Base-by-base conservation (phyloP, 192 early-diverging fungal species). In the Backusella macrospora region DNA sequence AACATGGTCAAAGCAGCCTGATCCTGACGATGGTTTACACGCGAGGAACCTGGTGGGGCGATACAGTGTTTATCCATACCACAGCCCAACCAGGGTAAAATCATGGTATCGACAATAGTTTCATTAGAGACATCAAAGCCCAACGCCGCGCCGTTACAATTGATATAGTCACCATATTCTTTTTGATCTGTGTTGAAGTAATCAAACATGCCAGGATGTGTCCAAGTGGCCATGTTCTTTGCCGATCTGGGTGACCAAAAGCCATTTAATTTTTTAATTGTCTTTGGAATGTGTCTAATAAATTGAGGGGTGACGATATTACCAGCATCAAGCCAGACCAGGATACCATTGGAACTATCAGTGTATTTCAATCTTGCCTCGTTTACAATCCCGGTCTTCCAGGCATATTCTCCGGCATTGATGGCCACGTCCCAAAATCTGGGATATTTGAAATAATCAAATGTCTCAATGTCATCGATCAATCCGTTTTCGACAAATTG, bases 341-440 rank as follows among this genome's bases (percentile, higher is more conserved):
- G 16, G 6, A 84, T 64, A 10, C 86, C 86, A n/a, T 64, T 45
- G 37, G 65, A 44, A 6, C 15, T 16, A 37, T 52, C 23, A 3
- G 71, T 59, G 62, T 83, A 80, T 44, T 83, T 76, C 21, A 81
- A 55, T 0, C 81, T 71, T 1, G 82, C 84, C 48, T 87, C 84
- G 48, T 83, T 74, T n/a, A 87, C 73, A 62, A 87, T 87, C 1
- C 84, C 86, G 0, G 86, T 78, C 69, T 87, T 87, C 86, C 86
- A 87, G 44, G 77, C 86, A 63, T 87, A 87, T 70, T 87, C 84
- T 29, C 86, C 86, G 37, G 78, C 73, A n/a, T 78, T 80, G 26
- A 84, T 62, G 0, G 71, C 78, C 8, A 87, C 82, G 29, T 87
- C 78, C 86, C 86, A 87, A 73, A 87, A 87, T 15, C 38, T 46